These are phyloP conservation scores for Conringia planisiliqua DNA, from an alignment of 345 rosid species.

Conservation along the genomic window DNA sequence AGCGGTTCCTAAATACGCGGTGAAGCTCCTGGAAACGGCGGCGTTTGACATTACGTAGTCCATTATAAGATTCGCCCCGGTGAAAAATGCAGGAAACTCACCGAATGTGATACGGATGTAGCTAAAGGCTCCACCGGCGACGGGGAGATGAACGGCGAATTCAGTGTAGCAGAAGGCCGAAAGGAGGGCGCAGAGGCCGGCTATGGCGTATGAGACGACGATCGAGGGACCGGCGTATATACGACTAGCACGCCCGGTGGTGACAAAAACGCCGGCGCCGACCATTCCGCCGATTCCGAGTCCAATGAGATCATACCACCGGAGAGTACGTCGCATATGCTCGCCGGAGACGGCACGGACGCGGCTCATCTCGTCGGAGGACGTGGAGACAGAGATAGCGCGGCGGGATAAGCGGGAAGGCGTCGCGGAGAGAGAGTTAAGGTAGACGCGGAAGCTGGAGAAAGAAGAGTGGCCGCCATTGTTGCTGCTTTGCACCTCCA, in stretches of 20 bases:
- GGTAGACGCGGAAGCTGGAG: slow-evolving; percentile 53
- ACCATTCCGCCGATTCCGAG: slow-evolving; percentile 97
- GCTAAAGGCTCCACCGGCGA: slow-evolving; percentile 98
- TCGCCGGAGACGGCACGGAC: slow-evolving; percentile 58
- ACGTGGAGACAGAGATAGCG: slow-evolving; percentile 64
- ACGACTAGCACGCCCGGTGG: slow-evolving; percentile 67
- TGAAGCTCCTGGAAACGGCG: slow-evolving; percentile 77
- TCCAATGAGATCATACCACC: slow-evolving; percentile 83
- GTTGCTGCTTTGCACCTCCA: slow-evolving; percentile 32
- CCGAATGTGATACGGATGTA: slow-evolving; percentile 91
- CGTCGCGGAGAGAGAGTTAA: slow-evolving; percentile 58
- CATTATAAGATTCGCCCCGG: slow-evolving; percentile 83
- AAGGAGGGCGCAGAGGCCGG: slow-evolving; percentile 93
- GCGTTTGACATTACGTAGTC: slow-evolving; percentile 96
- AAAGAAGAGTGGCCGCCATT: slow-evolving; percentile 49
- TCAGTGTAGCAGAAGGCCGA: slow-evolving; percentile 98
- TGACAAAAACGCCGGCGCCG: slow-evolving; percentile 91
- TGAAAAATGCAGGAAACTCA: slow-evolving; percentile 79
- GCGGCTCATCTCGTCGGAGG: slow-evolving; percentile 65
- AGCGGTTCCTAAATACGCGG: slow-evolving; percentile 66
- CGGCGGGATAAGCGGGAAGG: slow-evolving; percentile 72
- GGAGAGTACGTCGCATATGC: slow-evolving; percentile 64
- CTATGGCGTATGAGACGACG: slow-evolving; percentile 83
- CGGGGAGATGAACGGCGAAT: slow-evolving; percentile 93
- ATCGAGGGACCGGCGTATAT: slow-evolving; percentile 72